A percentile compares a stretch with the other conserved stretches of the same genome.
These are phyloP conservation scores for Russula earlei DNA, from an alignment of 768 basidiomycete species.

Conservation along the genomic window DNA sequence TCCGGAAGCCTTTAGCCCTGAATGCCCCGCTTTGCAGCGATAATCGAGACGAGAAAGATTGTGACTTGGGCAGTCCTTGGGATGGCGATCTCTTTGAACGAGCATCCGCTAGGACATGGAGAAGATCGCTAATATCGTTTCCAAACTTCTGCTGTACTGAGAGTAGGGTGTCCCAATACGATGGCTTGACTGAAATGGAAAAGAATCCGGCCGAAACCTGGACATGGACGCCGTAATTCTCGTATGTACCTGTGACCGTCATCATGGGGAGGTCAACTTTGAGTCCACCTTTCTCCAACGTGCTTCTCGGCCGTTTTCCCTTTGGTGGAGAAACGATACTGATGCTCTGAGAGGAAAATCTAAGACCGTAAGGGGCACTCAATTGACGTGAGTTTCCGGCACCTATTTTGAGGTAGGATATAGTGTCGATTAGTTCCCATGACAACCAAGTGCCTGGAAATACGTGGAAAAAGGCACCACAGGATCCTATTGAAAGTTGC, in stretches of 20 bases:
- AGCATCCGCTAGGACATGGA: constrained; percentile 56
- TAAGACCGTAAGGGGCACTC: constrained; percentile 49
- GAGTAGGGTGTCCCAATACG: constrained; percentile 75
- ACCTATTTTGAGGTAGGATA: constrained; percentile 34
- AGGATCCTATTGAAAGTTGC: constrained; percentile 40
- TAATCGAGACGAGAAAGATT: constrained; percentile 13
- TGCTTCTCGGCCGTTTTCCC: constrained; percentile 21
- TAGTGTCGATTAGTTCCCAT: constrained; percentile 50
- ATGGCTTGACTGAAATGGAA: constrained; percentile 65
- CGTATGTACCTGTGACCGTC: constrained; percentile 49
- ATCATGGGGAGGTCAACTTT: constrained; percentile 59
- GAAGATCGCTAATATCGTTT: constrained; percentile 76
- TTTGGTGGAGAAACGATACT: constrained; percentile 44
- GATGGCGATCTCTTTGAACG: constrained; percentile 27
- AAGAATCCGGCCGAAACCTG: constrained; percentile 59
- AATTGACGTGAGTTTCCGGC: constrained; percentile 28
- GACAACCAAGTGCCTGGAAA: constrained; percentile 86
- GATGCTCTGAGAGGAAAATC: constrained; percentile 51
- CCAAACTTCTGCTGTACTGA: constrained; percentile 85
- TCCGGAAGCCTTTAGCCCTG: constrained; percentile 70
- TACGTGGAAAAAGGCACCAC: constrained; percentile 62
- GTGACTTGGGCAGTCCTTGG: background rate
- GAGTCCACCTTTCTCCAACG: constrained; percentile 36
- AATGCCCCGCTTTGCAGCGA: constrained; percentile 37
- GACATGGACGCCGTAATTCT: constrained; percentile 40